phyloP scores from a whole-genome alignment of 345 rosid genomes.

The Corchorus capsularis region DNA sequence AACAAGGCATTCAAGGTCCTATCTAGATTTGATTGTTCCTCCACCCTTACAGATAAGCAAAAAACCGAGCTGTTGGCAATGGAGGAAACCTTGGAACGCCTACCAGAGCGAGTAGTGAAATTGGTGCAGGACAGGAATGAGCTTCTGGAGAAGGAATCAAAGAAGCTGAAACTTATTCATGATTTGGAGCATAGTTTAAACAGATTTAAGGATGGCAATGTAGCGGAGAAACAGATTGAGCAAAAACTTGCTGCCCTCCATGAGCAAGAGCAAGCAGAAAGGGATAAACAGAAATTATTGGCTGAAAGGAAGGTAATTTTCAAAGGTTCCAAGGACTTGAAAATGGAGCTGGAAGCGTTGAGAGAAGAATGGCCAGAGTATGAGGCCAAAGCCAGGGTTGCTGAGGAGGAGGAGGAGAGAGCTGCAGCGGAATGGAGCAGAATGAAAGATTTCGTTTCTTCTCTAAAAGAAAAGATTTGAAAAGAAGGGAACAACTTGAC shows the following conservation, averaged over 20 bases:
- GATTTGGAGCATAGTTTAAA: neutral
- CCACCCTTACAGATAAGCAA: neutral
- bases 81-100: neutral
- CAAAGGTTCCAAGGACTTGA: neutral
- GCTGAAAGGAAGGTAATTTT: neutral
- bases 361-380: neutral
- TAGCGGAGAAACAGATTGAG: neutral
- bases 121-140: neutral
- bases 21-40: neutral
- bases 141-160: neutral
- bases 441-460: constrained; percentile 12
- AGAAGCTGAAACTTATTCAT: neutral
- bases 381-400: neutral
- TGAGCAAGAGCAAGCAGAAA: neutral
- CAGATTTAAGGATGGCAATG: neutral
- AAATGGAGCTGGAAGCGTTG: neutral
- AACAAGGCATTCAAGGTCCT: neutral
- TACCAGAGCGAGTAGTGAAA: neutral
- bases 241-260: neutral
- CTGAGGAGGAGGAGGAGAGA: constrained; percentile 9
- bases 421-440: neutral
- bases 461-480: too few species aligned
- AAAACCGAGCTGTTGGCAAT: neutral
- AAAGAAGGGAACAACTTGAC: too few species aligned
- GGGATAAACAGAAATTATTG: too few species aligned